Conservation (phyloP, 2,329 filamentous ascomycete species). For the Alternaria sp. region DNA sequence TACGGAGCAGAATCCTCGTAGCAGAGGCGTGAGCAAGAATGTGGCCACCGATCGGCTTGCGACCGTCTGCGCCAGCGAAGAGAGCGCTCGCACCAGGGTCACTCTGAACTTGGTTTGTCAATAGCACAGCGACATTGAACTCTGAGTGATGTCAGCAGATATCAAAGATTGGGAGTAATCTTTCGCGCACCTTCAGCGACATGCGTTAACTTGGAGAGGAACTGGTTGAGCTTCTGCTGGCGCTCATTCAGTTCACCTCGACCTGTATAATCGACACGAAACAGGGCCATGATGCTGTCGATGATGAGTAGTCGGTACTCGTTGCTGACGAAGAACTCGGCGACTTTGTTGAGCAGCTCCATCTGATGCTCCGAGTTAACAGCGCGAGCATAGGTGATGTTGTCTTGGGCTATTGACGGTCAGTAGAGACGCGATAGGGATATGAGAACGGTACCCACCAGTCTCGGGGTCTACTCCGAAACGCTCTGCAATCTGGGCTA, state of each 20-base stretch:
- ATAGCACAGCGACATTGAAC: conserved; percentile 66
- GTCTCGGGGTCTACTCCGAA: conserved; percentile 59
- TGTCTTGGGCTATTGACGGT: conserved; percentile 65
- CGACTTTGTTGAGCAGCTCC: conserved; percentile 67
- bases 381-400: conserved; percentile 70
- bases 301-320: conserved; percentile 71
- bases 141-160: conserved; percentile 49
- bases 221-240: conserved; percentile 71
- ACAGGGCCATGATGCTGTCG: conserved; percentile 74
- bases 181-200: conserved; percentile 63
- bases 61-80: conserved; percentile 71
- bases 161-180: too few species aligned
- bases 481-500: conserved; percentile 69
- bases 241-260: conserved; percentile 72
- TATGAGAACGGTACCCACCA: conserved; percentile 12
- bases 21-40: conserved; percentile 73
- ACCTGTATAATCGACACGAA: conserved; percentile 70
- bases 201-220: conserved; percentile 67
- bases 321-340: conserved; percentile 66
- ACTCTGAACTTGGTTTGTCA: conserved; percentile 74
- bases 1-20: conserved; percentile 69
- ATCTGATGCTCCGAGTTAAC: conserved; percentile 71
- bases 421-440: conserved; percentile 53
- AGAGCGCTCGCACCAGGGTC: conserved; percentile 72
- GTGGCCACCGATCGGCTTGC: conserved; percentile 71